Evolutionary conservation across 2,329 filamentous ascomycete species (phyloP).

Genomic region (Taxawa tesnikishii): DNA sequence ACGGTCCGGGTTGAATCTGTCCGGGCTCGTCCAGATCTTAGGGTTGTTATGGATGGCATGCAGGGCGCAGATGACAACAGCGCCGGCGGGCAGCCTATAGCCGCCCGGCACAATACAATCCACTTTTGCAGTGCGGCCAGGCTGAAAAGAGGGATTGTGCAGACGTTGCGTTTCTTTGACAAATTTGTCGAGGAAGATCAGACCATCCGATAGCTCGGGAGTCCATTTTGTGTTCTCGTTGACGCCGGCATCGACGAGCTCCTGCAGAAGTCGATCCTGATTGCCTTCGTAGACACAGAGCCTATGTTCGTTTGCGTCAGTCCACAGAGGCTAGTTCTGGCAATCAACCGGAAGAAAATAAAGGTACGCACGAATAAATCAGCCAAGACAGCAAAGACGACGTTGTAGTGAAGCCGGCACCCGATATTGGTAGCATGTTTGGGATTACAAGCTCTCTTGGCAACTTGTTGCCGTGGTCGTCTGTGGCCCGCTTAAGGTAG

Average conservation of each 20-base stretch:
- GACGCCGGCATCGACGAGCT: slow-evolving; percentile 33
- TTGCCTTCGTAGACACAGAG: slow-evolving; percentile 41
- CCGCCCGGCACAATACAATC: slow-evolving; percentile 49
- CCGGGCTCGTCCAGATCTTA: slow-evolving; percentile 45
- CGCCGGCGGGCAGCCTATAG: slow-evolving; percentile 40
- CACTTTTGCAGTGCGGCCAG: slow-evolving; percentile 42
- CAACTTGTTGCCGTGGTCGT: slow-evolving; percentile 42
- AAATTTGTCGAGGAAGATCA: slow-evolving; percentile 44
- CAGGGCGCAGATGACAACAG: slow-evolving; percentile 40
- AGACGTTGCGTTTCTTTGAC: slow-evolving; percentile 49
- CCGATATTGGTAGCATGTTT: no score
- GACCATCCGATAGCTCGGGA: slow-evolving; percentile 24
- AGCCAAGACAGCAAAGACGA: slow-evolving; percentile 47
- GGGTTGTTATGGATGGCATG: slow-evolving; percentile 39
- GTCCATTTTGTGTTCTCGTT: slow-evolving; percentile 23
- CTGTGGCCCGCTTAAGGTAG: slow-evolving; percentile 42
- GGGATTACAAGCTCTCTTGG: no score
- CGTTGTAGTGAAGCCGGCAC: slow-evolving; percentile 50
- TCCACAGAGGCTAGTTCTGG: no score
- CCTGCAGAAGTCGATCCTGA: slow-evolving; percentile 46
- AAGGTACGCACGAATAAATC: no score
- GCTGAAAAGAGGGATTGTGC: slow-evolving; percentile 51
- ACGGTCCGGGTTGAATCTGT: slow-evolving; percentile 45
- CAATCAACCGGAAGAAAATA: no score
- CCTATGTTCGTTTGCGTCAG: no score